Percentiles rank a stretch among this genome's conserved stretches.
Conservation (phyloP, 306 rosid genomes). For the Corylus heterophylla region DNA sequence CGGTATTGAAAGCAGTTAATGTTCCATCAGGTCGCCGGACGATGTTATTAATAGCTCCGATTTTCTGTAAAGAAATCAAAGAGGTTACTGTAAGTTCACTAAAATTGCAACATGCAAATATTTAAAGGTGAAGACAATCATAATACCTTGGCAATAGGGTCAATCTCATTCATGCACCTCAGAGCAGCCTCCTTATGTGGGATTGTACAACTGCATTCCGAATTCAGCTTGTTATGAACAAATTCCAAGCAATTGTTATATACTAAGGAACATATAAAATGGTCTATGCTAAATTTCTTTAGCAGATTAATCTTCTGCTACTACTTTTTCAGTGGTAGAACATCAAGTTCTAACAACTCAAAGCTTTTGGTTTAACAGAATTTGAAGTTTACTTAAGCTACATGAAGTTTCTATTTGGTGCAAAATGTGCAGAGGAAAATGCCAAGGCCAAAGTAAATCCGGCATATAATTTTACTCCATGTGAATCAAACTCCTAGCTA, state of each 20-base stretch:
- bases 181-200: constrained; percentile 60
- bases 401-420: too few relatives aligned
- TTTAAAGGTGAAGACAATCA: not conserved
- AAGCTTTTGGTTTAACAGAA: not conserved
- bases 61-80: constrained; percentile 22
- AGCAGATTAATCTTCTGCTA: not conserved
- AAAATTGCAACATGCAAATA: not conserved
- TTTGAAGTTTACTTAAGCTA: too few relatives aligned
- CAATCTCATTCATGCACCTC: constrained; percentile 50
- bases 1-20: constrained; percentile 33
- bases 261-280: not conserved
- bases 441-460: too few relatives aligned
- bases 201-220: constrained; percentile 43
- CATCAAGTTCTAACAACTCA: not conserved
- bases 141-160: constrained; percentile 46
- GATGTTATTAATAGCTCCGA: constrained; percentile 36
- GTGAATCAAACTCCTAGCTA: too few relatives aligned
- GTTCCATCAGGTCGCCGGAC: constrained; percentile 32
- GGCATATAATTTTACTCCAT: too few relatives aligned
- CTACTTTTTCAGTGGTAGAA: not conserved
- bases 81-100: not conserved
- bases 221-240: not conserved
- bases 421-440: too few relatives aligned
- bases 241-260: too few relatives aligned
- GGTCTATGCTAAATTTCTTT: not conserved